Evolutionary conservation across 2,329 filamentous ascomycete genomes (phyloP), one percentile per base, ranked within the genome.

Genomic region (Talaromyces funiculosus): DNA sequence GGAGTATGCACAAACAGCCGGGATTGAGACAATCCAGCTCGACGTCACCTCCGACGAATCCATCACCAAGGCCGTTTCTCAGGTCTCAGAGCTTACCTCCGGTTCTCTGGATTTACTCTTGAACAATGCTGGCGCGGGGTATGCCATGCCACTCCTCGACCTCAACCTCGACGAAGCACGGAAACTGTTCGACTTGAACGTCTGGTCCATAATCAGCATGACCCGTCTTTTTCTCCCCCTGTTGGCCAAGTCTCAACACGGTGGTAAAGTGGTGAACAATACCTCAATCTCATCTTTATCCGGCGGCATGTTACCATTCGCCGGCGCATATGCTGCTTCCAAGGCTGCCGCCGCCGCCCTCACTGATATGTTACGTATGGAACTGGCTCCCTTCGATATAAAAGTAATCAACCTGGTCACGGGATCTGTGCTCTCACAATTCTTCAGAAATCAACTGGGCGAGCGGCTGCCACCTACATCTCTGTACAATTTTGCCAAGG

Each of bases 81-180:
- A 42, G 7, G 20, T 59, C 20, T 40, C 51, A 8, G 40, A 56
- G 14, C 31, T 55, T 22, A 54, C 58, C 12, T 16, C 6, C 2
- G 45, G 57, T 26, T 20, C 45, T 3, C 58, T 60, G 2, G 58
- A 60, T 33, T 8, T 60, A 4, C 51, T 60, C 18, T n/a, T 55
- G 12, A 60, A 56, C 42, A 60, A 60, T 24, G 58, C 58, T 14
- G 58, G 58, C 3, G 51, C 26, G 18, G 53, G 51, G 6, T 60
- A 60, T 4, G 37, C 33, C 22, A 56, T 56, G 53, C 40, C 58
- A 3, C 20, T 56, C 6, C 4, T 47, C 3, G 58, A 60, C 22
- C 40, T 56, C 16, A 31, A 60, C 12, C 42, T 49, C 22, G 16
- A 26, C 33, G 18, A 55, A 20, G 40, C 53, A 22, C 40, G 51